Evolutionary conservation across 2,329 filamentous ascomycete species (phyloP), one percentile per base, ranked within the genome.

Genomic region (Penicillium sp.): DNA sequence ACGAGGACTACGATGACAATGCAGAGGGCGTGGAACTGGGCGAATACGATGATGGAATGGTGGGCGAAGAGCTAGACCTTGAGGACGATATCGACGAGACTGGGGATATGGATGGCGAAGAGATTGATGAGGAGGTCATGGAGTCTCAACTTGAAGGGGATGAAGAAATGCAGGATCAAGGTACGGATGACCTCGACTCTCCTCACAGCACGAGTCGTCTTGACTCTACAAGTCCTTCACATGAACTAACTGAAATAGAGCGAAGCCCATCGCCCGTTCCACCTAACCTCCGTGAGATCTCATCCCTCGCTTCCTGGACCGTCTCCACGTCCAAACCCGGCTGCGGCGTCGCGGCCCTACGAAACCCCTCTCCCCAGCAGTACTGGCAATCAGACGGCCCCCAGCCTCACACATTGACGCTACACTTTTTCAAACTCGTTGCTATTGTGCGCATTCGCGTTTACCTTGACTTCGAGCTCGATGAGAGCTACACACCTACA

Each of bases 401-500:
- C 0, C 85, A 88, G 60, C 85, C 85, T 2, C 85, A 88, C 66
- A 82, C 82, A 9, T 76, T 88, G 13, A 87, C 83, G 55, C 79
- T 88, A 3, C 85, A 88, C 80, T 79, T 90, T 83, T 69, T 84
- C 69, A 77, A 85, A 75, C 64, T 83, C 61, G 69, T 83, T 64
- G 65, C 80, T 55, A 62, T 86, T 72, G 63, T 84, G 63, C 70
- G 81, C 64, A 67, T 85, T 73, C 59, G 81, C 66, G 62, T 83
- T 50, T 76, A 89, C 65, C 87, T 99, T 45, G 93, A 99, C 77
- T 96, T 96, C 74, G 88, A 89, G 61, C 86, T 91, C 53, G 95
- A 99, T 75, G 95, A 99, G 77, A 95, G 90, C 44, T 99, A 99
- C 74, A 99, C 95, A 3, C 95, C 95, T 0, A 98, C 93, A 1